Conservation (phyloP, 164 flowering plant genomes). For the Chimonanthus salicifolius region DNA sequence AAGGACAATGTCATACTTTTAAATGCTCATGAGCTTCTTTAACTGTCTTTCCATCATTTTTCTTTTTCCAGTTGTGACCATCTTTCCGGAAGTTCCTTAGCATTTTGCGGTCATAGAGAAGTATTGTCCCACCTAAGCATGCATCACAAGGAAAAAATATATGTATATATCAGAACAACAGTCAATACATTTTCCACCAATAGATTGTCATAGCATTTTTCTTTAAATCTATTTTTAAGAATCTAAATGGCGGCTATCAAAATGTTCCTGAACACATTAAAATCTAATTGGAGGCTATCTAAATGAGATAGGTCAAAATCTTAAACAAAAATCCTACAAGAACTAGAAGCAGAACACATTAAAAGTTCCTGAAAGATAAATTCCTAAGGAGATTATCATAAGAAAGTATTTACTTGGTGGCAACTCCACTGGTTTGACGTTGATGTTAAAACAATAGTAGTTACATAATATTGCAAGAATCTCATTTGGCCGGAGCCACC, state of each 20-base stretch:
- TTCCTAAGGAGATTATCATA: background rate
- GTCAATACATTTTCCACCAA: background rate
- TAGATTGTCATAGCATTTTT: background rate
- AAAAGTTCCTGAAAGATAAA: background rate
- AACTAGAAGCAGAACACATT: background rate
- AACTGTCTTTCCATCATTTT: slow-evolving; percentile 93
- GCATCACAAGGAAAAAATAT: background rate
- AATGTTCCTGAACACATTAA: background rate
- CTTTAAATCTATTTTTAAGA: no score
- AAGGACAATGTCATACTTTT: slow-evolving; percentile 42
- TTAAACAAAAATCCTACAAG: background rate
- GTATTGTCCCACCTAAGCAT: slow-evolving; percentile 66
- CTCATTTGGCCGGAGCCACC: slow-evolving; percentile 94
- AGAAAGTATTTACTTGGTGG: slow-evolving; percentile 52
- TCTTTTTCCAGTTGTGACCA: slow-evolving; percentile 97
- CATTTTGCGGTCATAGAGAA: slow-evolving; percentile 82
- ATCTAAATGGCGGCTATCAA: background rate
- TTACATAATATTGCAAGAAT: slow-evolving; percentile 83
- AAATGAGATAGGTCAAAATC: background rate
- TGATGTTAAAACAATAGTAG: slow-evolving; percentile 44
- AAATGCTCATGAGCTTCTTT: slow-evolving; percentile 98
- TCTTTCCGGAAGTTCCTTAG: slow-evolving; percentile 89
- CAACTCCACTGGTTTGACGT: slow-evolving; percentile 70
- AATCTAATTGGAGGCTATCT: background rate
- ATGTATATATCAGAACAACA: background rate